Conservation (phyloP, 345 rosid species). For the Melaleuca alternifolia region DNA sequence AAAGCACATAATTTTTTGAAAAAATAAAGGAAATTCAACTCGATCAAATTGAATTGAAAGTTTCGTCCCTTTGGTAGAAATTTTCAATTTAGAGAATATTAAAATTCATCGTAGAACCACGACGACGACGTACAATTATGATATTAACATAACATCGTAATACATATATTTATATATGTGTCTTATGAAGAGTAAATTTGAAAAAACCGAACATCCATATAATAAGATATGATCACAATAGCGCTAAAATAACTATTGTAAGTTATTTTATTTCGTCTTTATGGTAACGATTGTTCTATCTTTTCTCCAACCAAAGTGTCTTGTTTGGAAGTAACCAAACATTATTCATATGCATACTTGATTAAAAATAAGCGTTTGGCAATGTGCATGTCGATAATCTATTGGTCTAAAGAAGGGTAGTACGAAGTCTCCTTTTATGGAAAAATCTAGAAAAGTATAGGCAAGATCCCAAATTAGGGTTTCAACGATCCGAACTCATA, state of each 20-base stretch:
- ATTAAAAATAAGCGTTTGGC: not conserved
- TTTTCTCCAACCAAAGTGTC: not conserved
- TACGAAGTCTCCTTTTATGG: not conserved
- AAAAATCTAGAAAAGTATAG: not conserved
- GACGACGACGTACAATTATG: not conserved
- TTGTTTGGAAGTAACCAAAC: not conserved
- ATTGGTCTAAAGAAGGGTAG: not conserved
- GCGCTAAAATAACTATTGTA: accelerated
- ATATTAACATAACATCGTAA: too few relatives aligned
- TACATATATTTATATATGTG: not conserved
- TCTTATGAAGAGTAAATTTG: not conserved
- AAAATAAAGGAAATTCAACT: not conserved
- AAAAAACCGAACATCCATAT: not conserved
- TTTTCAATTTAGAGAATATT: not conserved
- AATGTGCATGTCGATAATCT: too few relatives aligned
- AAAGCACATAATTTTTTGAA: too few relatives aligned
- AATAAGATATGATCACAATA: not conserved
- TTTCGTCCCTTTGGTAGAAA: not conserved
- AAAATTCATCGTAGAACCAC: not conserved
- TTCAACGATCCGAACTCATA: not conserved
- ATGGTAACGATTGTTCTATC: not conserved
- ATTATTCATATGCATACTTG: not conserved
- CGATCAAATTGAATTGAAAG: not conserved
- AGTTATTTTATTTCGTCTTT: not conserved
- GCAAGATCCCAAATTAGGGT: not conserved